phyloP scores from a whole-genome alignment of 148 eudicot genomes.

The Dianthus caryophyllus region DNA sequence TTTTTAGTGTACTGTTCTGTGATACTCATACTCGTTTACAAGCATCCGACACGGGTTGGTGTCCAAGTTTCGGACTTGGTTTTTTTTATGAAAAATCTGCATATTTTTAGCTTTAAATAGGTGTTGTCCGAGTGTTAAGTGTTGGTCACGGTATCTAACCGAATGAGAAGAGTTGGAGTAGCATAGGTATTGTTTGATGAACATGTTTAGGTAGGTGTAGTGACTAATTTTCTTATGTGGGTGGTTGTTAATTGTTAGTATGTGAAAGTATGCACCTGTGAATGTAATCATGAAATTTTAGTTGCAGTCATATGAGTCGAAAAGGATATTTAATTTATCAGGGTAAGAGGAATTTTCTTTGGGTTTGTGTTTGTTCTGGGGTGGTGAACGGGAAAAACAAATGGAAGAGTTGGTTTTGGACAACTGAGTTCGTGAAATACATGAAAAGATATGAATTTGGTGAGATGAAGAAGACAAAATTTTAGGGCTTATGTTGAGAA shows the following conservation, averaged over 20 bases:
- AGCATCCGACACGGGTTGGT: background rate
- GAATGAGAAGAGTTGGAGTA: background rate
- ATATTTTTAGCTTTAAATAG: background rate
- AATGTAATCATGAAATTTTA: background rate
- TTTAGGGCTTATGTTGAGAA: too few species aligned
- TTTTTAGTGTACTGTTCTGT: background rate
- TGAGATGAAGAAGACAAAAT: background rate
- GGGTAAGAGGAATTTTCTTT: background rate
- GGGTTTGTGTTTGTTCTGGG: slow-evolving; percentile 1
- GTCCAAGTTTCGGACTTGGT: background rate
- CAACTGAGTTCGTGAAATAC: background rate
- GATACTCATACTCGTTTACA: background rate
- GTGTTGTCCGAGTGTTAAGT: background rate
- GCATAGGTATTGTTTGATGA: background rate
- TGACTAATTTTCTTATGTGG: background rate
- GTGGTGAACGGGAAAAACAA: background rate
- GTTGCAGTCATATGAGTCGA: too few species aligned
- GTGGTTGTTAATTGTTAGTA: background rate
- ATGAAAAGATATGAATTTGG: background rate
- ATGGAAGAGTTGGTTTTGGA: background rate
- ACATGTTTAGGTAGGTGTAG: background rate
- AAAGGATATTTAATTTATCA: background rate
- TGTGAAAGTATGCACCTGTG: background rate
- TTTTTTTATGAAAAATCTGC: background rate
- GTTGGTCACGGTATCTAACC: background rate